Percentiles rank a stretch among this genome's conserved stretches.
These are phyloP conservation scores for Metschnikowia amazonensis DNA, from an alignment of 805 yeast genomes.

Conservation along the genomic window DNA sequence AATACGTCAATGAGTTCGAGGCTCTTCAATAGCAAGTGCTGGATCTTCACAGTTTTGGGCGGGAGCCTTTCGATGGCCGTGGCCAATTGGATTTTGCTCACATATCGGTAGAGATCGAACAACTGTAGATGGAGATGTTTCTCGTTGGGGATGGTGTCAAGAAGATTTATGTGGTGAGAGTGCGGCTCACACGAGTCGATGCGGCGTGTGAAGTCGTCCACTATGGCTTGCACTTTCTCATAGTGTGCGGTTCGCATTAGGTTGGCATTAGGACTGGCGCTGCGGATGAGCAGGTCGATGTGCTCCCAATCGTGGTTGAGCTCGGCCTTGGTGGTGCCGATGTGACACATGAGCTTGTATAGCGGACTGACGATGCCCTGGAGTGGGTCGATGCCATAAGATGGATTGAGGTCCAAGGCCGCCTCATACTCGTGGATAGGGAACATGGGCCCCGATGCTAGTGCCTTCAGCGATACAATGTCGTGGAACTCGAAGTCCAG, in stretches of 20 bases:
- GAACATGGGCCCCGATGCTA: conserved; percentile 18
- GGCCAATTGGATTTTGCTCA: conserved; percentile 16
- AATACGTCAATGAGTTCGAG: conserved; percentile 12
- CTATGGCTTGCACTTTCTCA: conserved; percentile 4
- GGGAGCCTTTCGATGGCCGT: conserved; percentile 11
- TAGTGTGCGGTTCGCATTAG: conserved; percentile 10
- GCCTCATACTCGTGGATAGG: conserved; percentile 14
- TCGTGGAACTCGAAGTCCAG: conserved; percentile 22
- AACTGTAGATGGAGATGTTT: conserved; percentile 12
- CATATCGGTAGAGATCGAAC: conserved; percentile 15
- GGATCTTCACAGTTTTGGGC: conserved; percentile 13
- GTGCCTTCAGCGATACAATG: conserved; percentile 17
- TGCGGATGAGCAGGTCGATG: not conserved
- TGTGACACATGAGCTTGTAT: conserved; percentile 15
- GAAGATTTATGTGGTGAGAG: conserved; percentile 11
- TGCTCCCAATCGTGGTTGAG: conserved; percentile 8
- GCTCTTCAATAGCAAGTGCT: conserved; percentile 13
- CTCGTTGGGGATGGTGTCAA: conserved; percentile 9
- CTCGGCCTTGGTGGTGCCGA: conserved; percentile 14
- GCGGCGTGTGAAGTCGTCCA: conserved; percentile 3
- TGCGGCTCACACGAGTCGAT: conserved; percentile 13
- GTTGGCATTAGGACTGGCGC: not conserved
- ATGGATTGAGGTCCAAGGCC: conserved; percentile 12
- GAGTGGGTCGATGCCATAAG: conserved; percentile 20
- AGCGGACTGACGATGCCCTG: conserved; percentile 18